Base-by-base conservation (phyloP, 768 basidiomycete species). In the Lactarius vividus region DNA sequence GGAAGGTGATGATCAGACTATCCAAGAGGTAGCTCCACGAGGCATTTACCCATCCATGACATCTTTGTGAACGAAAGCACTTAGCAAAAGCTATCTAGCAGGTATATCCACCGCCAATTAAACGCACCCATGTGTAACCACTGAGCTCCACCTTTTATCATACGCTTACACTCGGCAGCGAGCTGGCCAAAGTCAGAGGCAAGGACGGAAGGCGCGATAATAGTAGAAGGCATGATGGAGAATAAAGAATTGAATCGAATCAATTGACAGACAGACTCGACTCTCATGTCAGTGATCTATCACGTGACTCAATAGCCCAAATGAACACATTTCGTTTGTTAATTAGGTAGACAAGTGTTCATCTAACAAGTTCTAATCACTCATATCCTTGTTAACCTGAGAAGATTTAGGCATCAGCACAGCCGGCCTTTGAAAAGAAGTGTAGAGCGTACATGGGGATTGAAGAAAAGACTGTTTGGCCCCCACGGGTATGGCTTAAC, bases 171-270 rank as follows among this genome's bases (percentile, higher is more conserved):
- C 86, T 99, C 97, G 72, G 89, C 89, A 59, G 88, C 89, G 71
- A 99, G 86, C 73, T 96, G 89, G 49, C 94, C 96, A 78, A 99
- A 96, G 81, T 99, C 95, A 13, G 92, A 95, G 63, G 97, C 96
- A 20, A 99, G 89, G 52, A 98, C 94, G 4, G 96, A 98, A 26
- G 97, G 97, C 11, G 96, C 89, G 76, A 99, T 94, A 79, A 98
- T 98, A 16, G 93, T 87, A 71, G 84, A 86, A 71, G 88, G 90
- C 94, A 96, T 96, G 61, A 63, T n/a, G 33, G 37, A 55, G 40
- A 42, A 13, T 16, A 28, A 53, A 11, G 59, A 59, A 39, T 16
- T 44, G 26, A 11, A 29, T 20, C 29, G 37, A 11, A 29, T 20
- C 54, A 40, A 16, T 33, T 35, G 35, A 26, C 46, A 18, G 49